Conservation (phyloP, 495 filamentous ascomycete genomes). For the Aspergillus biplanus region DNA sequence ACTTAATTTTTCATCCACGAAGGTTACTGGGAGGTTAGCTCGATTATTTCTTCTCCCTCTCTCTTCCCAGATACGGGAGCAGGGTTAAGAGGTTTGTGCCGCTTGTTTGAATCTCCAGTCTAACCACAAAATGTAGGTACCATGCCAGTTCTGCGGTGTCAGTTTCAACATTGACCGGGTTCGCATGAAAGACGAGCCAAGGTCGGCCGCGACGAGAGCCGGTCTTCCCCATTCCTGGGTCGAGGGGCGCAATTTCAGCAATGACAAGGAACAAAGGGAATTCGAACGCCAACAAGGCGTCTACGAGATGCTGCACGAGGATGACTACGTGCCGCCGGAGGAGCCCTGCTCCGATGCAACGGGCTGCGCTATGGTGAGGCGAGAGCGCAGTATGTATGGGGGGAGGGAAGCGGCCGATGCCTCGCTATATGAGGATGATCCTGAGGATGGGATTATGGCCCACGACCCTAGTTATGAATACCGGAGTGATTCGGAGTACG, state of each 20-base stretch:
- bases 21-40: not conserved
- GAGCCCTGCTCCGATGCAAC: not conserved
- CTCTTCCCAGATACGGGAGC: not conserved
- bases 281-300: not conserved
- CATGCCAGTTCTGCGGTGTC: slow-evolving; percentile 34
- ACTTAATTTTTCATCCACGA: not conserved
- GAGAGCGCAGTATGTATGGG: not conserved
- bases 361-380: not conserved
- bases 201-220: slow-evolving; percentile 19
- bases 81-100: too few species aligned
- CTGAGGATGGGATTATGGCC: not conserved
- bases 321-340: not conserved
- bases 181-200: slow-evolving; percentile 25
- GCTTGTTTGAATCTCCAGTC: not conserved
- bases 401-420: not conserved
- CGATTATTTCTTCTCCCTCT: not conserved
- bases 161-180: slow-evolving; percentile 34
- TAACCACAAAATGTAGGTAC: slow-evolving; percentile 13
- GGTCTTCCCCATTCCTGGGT: slow-evolving; percentile 23
- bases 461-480: not conserved
- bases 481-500: not conserved
- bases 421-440: not conserved
- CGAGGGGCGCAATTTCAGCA: not conserved
- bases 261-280: not conserved
- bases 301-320: too few species aligned